Percentiles rank a stretch among this genome's conserved stretches.
Evolutionary conservation across 129 eudicot genomes (phyloP).

Genomic region (Sambucus nigra): DNA sequence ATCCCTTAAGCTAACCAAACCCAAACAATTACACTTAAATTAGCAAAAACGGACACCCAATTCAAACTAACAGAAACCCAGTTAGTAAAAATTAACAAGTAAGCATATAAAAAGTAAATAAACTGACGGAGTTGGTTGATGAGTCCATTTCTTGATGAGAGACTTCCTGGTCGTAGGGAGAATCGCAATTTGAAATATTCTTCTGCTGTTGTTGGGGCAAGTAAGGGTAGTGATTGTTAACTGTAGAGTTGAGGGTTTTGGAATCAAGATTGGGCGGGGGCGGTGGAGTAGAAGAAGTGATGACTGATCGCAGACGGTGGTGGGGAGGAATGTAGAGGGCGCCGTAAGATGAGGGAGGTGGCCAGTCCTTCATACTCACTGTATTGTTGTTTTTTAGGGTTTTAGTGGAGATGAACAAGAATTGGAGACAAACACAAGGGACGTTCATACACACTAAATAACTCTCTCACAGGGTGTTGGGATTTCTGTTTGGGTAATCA

Average conservation of each 20-base stretch:
- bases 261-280: background rate
- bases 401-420: background rate
- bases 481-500: background rate
- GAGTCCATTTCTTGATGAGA: slow-evolving; percentile 23
- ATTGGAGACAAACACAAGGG: slow-evolving; percentile 10
- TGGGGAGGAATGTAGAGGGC: slow-evolving; percentile 81
- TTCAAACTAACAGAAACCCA: background rate
- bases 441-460: slow-evolving; percentile 11
- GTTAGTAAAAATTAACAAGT: no score
- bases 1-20: background rate
- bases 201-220: slow-evolving; percentile 26
- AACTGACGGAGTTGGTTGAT: slow-evolving; percentile 29
- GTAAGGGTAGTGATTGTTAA: slow-evolving; percentile 22
- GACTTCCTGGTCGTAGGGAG: slow-evolving; percentile 13
- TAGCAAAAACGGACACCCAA: background rate
- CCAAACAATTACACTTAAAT: no score
- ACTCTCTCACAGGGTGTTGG: no score
- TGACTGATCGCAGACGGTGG: slow-evolving; percentile 34
- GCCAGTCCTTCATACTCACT: slow-evolving; percentile 1
- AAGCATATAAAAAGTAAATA: no score
- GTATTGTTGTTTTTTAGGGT: slow-evolving; percentile 13
- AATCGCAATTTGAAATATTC: slow-evolving; percentile 14
- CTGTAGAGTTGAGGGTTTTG: slow-evolving; percentile 1
- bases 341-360: slow-evolving; percentile 19
- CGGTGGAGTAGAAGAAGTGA: background rate